phyloP scores from a whole-genome alignment of 2,329 filamentous ascomycete species.

The Lachnellula willkommii region DNA sequence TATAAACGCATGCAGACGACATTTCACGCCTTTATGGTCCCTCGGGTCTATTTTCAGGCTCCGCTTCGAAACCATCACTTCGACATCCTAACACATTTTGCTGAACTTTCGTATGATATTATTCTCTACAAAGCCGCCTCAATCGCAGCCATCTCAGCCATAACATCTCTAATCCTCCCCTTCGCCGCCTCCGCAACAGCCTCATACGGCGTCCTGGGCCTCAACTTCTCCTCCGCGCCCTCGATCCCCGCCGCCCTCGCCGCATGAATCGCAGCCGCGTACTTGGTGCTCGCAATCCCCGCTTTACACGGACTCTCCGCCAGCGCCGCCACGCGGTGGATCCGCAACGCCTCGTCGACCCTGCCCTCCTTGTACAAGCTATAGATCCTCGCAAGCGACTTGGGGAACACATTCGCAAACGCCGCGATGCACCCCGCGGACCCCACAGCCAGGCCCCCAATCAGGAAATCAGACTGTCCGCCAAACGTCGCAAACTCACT shows the following conservation, averaged over 20 bases:
- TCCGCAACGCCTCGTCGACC: constrained; percentile 42
- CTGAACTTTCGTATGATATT: no score
- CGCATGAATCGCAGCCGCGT: constrained; percentile 46
- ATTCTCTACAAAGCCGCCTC: constrained; percentile 10
- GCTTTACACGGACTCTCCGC: constrained; percentile 49
- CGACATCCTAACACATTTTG: no score
- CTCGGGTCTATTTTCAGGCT: no score
- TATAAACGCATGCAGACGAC: no score
- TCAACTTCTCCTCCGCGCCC: constrained; percentile 43
- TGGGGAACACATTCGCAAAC: constrained; percentile 54
- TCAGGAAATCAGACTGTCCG: constrained; percentile 54
- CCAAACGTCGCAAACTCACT: constrained; percentile 51
- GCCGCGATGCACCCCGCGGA: constrained; percentile 51
- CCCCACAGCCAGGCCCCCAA: constrained; percentile 49
- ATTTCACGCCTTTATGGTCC: no score
- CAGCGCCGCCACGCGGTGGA: constrained; percentile 47
- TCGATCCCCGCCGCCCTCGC: constrained; percentile 46
- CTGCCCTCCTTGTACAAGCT: constrained; percentile 44
- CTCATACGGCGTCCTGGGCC: constrained; percentile 46
- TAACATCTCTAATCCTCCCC: constrained; percentile 31
- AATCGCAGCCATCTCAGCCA: constrained; percentile 7
- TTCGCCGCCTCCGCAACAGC: constrained; percentile 35
- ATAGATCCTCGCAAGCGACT: constrained; percentile 45
- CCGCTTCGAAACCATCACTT: no score
- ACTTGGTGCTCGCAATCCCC: constrained; percentile 50